Conservation (phyloP, 2,329 filamentous ascomycete species). For the Aspergillus piperis region DNA sequence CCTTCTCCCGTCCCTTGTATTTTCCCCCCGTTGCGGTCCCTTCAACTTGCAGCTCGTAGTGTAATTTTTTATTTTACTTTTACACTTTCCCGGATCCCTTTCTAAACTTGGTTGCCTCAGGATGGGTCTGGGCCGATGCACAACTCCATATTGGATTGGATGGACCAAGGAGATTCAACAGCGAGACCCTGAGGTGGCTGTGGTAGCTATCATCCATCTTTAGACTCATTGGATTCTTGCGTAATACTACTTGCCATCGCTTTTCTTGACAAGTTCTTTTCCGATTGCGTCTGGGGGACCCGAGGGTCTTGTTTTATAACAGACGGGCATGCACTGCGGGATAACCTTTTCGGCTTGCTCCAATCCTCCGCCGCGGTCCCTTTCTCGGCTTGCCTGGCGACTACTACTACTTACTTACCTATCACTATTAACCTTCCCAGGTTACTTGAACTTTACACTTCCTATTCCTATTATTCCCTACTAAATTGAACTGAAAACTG, state of each 20-base stretch:
- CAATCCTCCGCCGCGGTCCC: slow-evolving; percentile 6
- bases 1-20: not conserved
- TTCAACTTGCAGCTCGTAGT: too few relatives aligned
- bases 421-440: not conserved
- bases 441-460: not conserved
- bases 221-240: slow-evolving; percentile 4
- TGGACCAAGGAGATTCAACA: slow-evolving; percentile 6
- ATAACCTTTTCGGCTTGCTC: slow-evolving; percentile 4
- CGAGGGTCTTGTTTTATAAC: slow-evolving; percentile 6
- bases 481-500: not conserved
- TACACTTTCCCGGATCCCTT: not conserved
- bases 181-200: slow-evolving; percentile 13
- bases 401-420: not conserved
- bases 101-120: slow-evolving; percentile 17
- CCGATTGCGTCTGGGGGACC: slow-evolving; percentile 10
- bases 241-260: slow-evolving; percentile 7
- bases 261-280: slow-evolving; percentile 2
- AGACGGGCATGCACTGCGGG: slow-evolving; percentile 3
- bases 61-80: slow-evolving; percentile 8
- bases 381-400: slow-evolving; percentile 7
- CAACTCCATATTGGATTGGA: slow-evolving; percentile 10
- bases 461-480: not conserved
- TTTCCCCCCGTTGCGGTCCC: not conserved
- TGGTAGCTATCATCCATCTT: slow-evolving; percentile 9
- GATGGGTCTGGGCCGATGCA: slow-evolving; percentile 21